Conservation (phyloP, 164 flowering plant genomes). For the Magnolia kwangsiensis region DNA sequence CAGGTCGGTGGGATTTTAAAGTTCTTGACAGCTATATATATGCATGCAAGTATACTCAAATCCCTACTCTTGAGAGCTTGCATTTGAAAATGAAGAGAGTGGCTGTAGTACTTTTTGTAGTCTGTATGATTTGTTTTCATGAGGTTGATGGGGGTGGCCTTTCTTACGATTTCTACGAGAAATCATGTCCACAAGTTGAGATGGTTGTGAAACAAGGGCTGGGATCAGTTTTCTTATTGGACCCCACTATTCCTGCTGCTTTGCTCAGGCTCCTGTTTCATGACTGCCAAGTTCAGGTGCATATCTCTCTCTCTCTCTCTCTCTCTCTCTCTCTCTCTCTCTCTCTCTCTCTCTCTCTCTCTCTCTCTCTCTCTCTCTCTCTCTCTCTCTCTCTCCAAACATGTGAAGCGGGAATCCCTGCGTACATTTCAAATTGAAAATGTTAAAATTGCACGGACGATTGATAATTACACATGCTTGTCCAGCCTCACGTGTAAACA, state of each 20-base stretch:
- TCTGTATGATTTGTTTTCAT: neutral
- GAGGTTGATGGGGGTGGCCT: slow-evolving; percentile 11
- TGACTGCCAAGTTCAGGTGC: slow-evolving; percentile 37
- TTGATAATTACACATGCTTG: too few species aligned
- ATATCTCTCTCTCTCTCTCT: neutral
- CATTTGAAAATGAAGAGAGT: neutral
- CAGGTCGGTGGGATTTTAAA: too few species aligned
- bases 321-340: neutral
- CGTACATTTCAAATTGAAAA: neutral
- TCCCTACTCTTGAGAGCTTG: neutral
- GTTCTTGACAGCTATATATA: too few species aligned
- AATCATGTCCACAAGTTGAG: slow-evolving; percentile 22
- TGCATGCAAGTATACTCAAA: neutral
- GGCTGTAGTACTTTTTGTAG: neutral
- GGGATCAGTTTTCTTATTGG: slow-evolving; percentile 5
- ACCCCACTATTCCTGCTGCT: slow-evolving; percentile 25
- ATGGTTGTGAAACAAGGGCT: slow-evolving; percentile 15
- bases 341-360: neutral
- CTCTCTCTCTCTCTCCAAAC: neutral
- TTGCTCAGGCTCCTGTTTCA: slow-evolving; percentile 34
- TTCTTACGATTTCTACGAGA: slow-evolving; percentile 14
- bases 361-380: neutral
- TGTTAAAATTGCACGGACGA: too few species aligned
- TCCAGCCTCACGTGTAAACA: too few species aligned
- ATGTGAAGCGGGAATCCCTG: neutral